Evolutionary conservation across 192 early-diverging fungal species (phyloP).

Genomic region (Coemansia aciculifera): DNA sequence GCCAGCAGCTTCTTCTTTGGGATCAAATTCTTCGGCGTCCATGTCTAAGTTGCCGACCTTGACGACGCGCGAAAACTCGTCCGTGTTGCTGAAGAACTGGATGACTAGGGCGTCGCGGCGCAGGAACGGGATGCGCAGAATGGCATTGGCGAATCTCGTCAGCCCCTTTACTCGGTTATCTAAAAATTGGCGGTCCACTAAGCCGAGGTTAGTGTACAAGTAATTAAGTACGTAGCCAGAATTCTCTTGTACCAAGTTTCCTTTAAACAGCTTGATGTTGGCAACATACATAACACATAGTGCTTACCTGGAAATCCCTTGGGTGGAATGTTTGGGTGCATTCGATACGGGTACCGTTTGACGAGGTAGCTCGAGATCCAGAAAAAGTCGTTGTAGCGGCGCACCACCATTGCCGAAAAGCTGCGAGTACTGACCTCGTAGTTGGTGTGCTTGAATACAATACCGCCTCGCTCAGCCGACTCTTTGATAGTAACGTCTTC

Average conservation of each 20-base stretch:
- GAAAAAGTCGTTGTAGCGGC: conserved; percentile 91
- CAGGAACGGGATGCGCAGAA: conserved; percentile 53
- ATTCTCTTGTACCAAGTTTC: not conserved
- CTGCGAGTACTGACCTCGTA: conserved; percentile 75
- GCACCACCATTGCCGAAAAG: conserved; percentile 62
- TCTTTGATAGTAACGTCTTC: conserved; percentile 56
- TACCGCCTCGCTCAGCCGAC: conserved; percentile 58
- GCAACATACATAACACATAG: not conserved
- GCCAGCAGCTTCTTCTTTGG: conserved; percentile 32
- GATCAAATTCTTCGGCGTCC: conserved; percentile 51
- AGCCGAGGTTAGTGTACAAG: conserved; percentile 18
- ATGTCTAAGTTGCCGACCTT: conserved; percentile 51
- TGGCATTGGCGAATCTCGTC: conserved; percentile 51
- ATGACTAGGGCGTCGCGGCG: conserved; percentile 50
- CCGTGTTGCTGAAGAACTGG: conserved; percentile 56
- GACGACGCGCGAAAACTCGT: conserved; percentile 52
- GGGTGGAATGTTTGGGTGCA: conserved; percentile 81
- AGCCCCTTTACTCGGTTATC: conserved; percentile 58
- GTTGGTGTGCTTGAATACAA: conserved; percentile 83
- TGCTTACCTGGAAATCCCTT: conserved; percentile 80
- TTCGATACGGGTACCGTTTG: conserved; percentile 79
- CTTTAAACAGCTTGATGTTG: not conserved
- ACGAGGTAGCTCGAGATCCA: conserved; percentile 80
- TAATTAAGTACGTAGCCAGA: conserved; percentile 18
- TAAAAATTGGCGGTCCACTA: conserved; percentile 60